Evolutionary conservation across 2,329 filamentous ascomycete species (phyloP).

Genomic region (Paracoccidioides lutzii): DNA sequence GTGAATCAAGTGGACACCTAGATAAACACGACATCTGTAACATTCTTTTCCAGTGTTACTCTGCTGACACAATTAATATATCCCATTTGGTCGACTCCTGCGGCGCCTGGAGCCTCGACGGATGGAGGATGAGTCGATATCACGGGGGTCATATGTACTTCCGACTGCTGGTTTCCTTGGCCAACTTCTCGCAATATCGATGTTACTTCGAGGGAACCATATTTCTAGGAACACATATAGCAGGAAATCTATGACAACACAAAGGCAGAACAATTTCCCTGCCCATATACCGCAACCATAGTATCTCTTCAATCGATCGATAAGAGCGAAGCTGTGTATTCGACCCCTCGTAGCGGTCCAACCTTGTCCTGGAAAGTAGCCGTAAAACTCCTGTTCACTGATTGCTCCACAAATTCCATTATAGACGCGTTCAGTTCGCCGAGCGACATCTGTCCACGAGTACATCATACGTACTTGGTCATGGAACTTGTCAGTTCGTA

Average conservation of each 20-base stretch:
- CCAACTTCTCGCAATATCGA: slow-evolving; percentile 87
- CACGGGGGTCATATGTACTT: neutral
- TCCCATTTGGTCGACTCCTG: neutral
- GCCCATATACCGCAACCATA: slow-evolving; percentile 98
- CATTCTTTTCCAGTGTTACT: neutral
- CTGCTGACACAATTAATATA: neutral
- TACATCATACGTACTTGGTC: slow-evolving; percentile 98
- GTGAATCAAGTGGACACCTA: no score
- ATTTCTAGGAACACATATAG: slow-evolving; percentile 81
- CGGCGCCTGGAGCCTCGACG: neutral
- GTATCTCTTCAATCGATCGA: slow-evolving; percentile 88
- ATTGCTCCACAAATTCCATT: slow-evolving; percentile 82
- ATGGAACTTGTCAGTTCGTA: slow-evolving; percentile 87
- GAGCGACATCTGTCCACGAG: slow-evolving; percentile 91
- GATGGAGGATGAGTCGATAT: neutral
- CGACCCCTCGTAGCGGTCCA: slow-evolving; percentile 61
- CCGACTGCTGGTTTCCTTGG: slow-evolving; percentile 51
- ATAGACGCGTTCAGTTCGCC: slow-evolving; percentile 88
- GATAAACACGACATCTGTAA: no score
- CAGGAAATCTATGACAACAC: slow-evolving; percentile 85
- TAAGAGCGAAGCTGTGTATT: slow-evolving; percentile 77
- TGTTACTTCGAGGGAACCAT: slow-evolving; percentile 68
- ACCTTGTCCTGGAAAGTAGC: slow-evolving; percentile 54
- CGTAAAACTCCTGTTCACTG: slow-evolving; percentile 77
- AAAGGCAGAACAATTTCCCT: slow-evolving; percentile 91